Percentiles rank a stretch among this genome's conserved stretches.
Conservation (phyloP, 768 basidiomycete genomes). For the Termitomyces sp. region DNA sequence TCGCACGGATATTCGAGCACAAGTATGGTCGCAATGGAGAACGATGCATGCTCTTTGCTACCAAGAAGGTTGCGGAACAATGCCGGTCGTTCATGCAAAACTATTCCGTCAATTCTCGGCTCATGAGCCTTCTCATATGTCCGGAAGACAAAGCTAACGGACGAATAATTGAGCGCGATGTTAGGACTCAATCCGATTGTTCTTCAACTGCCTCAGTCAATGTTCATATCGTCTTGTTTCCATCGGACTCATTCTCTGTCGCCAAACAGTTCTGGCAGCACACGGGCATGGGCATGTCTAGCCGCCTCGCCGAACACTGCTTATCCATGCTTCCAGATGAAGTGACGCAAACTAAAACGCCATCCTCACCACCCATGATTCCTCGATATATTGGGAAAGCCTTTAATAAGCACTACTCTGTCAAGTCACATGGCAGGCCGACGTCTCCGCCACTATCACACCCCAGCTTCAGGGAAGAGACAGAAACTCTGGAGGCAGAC, state of each 20-base stretch:
- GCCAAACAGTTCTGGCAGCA: conserved; percentile 98
- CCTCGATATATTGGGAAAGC: conserved; percentile 35
- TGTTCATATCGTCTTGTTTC: conserved; percentile 82
- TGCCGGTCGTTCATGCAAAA: conserved; percentile 72
- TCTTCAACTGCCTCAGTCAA: conserved; percentile 38
- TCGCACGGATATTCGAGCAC: conserved; percentile 69
- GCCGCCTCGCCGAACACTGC: conserved; percentile 81
- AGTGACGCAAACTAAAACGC: conserved; percentile 18
- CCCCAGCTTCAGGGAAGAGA: conserved; percentile 31
- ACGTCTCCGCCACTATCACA: conserved; percentile 4
- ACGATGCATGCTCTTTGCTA: conserved; percentile 75
- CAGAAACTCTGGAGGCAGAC: conserved; percentile 46
- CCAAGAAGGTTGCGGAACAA: conserved; percentile 64
- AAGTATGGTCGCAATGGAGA: conserved; percentile 76
- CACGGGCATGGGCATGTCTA: conserved; percentile 85
- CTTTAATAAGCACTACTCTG: conserved; percentile 58
- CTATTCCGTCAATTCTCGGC: conserved; percentile 48
- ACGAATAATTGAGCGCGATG: conserved; percentile 22
- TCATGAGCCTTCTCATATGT: conserved; percentile 69
- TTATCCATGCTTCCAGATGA: conserved; percentile 63
- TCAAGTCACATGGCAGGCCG: conserved; percentile 22
- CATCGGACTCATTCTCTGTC: conserved; percentile 48
- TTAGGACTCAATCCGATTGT: conserved; percentile 17
- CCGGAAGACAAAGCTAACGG: conserved; percentile 44
- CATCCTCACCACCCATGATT: conserved; percentile 22